Conservation (phyloP, 306 rosid genomes). For the Lagenaria siceraria region DNA sequence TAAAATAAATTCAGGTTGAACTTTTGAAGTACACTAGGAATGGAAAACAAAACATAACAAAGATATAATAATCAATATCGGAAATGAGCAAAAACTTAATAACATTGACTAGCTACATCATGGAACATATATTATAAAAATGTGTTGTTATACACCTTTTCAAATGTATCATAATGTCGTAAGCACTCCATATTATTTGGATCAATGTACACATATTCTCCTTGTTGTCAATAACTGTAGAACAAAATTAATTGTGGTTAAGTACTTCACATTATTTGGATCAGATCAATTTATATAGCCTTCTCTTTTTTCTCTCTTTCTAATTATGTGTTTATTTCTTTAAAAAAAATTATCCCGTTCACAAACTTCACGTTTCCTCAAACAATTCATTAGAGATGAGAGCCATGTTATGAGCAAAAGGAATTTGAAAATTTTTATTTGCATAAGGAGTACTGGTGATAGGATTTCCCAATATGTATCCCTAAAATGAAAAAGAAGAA, state of each 20-base stretch:
- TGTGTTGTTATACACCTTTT: conserved; percentile 2
- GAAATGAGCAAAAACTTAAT: too few relatives aligned
- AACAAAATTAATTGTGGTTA: not conserved
- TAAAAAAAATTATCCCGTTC: too few relatives aligned
- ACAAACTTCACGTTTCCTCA: conserved; percentile 10
- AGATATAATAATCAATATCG: too few relatives aligned
- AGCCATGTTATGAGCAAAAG: conserved; percentile 43
- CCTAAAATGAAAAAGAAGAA: conserved; percentile 15
- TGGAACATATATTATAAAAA: too few relatives aligned
- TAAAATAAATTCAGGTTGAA: too few relatives aligned
- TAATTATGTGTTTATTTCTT: too few relatives aligned
- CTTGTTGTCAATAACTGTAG: conserved; percentile 18
- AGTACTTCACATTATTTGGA: too few relatives aligned
- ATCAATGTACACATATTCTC: conserved; percentile 22
- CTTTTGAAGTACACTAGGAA: too few relatives aligned
- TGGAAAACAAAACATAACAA: too few relatives aligned
- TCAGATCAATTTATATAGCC: too few relatives aligned
- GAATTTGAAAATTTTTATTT: conserved; percentile 7
- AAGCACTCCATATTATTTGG: conserved; percentile 23
- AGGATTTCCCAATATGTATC: conserved; percentile 47
- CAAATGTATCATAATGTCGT: conserved; percentile 7
- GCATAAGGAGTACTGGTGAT: not conserved
- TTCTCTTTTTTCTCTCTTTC: too few relatives aligned
- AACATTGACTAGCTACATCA: too few relatives aligned
- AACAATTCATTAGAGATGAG: conserved; percentile 54